phyloP scores from a whole-genome alignment of 164 flowering plant species.

The Saururus chinensis region DNA sequence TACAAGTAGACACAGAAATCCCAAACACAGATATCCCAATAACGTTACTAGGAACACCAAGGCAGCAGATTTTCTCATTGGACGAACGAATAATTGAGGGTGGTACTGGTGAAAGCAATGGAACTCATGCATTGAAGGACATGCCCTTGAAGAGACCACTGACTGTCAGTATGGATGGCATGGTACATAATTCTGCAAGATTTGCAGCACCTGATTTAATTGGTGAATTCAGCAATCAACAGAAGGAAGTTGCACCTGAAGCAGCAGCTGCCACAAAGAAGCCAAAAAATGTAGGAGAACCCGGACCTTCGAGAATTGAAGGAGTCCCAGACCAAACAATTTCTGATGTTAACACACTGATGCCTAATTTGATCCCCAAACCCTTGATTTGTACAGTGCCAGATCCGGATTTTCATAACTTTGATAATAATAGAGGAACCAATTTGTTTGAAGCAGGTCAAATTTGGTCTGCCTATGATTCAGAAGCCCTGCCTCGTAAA shows the following conservation, averaged over 20 bases:
- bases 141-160: constrained; percentile 2
- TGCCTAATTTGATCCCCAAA: not conserved
- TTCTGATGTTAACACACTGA: not conserved
- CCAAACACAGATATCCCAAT: not conserved
- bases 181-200: not conserved
- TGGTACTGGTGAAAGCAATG: not conserved
- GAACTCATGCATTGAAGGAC: not conserved
- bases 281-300: not conserved
- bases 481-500: constrained; percentile 13
- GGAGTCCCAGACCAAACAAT: not conserved
- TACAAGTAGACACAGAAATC: constrained; percentile 1
- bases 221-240: not conserved
- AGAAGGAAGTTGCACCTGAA: not conserved
- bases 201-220: not conserved
- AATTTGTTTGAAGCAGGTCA: constrained; percentile 18
- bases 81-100: constrained; percentile 1
- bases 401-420: constrained; percentile 10
- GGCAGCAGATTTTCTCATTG: not conserved
- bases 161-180: not conserved
- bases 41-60: not conserved
- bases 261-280: not conserved
- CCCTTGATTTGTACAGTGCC: not conserved
- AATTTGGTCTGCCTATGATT: constrained; percentile 24
- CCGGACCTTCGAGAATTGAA: not conserved
- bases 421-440: constrained; percentile 11